Evolutionary conservation across 164 flowering plant species (phyloP).

Genomic region (Chloranthus sessilifolius): DNA sequence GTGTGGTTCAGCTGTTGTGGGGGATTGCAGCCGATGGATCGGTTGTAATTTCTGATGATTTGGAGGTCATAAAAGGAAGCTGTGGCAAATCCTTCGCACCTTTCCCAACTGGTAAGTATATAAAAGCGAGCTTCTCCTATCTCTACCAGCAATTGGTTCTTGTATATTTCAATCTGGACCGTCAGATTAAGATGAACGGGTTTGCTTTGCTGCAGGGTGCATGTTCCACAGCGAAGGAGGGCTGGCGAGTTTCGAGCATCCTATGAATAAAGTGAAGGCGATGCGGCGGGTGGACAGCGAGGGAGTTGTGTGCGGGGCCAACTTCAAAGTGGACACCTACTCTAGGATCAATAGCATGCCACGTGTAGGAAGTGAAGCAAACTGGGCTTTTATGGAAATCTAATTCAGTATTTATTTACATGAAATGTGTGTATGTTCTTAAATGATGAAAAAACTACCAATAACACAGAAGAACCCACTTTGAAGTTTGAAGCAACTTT

Average conservation of each 20-base stretch:
- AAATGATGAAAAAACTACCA: too few species aligned
- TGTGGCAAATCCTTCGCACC: constrained; percentile 97
- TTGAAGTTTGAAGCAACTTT: too few species aligned
- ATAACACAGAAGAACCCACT: too few species aligned
- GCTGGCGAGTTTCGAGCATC: constrained; percentile 91
- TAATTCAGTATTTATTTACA: too few species aligned
- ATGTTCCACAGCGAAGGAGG: constrained; percentile 93
- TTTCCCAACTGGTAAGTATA: constrained; percentile 64
- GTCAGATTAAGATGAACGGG: background rate
- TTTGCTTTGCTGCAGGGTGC: constrained; percentile 48
- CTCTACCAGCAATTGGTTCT: too few species aligned
- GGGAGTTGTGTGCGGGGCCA: constrained; percentile 85
- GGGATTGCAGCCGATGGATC: constrained; percentile 94
- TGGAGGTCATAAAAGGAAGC: constrained; percentile 62
- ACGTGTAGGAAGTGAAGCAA: constrained; percentile 68
- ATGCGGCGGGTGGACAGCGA: constrained; percentile 93
- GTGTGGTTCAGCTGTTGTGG: constrained; percentile 41
- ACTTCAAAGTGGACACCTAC: constrained; percentile 75
- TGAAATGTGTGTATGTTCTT: too few species aligned
- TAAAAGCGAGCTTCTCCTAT: too few species aligned
- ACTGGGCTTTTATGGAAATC: too few species aligned
- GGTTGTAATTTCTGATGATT: constrained; percentile 73
- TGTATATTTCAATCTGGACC: too few species aligned
- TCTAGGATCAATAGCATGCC: constrained; percentile 70
- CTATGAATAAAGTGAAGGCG: constrained; percentile 84